A percentile compares a stretch with the other conserved stretches of the same genome.
Conservation (phyloP, 768 basidiomycete species). For the Lentinus brumalis region DNA sequence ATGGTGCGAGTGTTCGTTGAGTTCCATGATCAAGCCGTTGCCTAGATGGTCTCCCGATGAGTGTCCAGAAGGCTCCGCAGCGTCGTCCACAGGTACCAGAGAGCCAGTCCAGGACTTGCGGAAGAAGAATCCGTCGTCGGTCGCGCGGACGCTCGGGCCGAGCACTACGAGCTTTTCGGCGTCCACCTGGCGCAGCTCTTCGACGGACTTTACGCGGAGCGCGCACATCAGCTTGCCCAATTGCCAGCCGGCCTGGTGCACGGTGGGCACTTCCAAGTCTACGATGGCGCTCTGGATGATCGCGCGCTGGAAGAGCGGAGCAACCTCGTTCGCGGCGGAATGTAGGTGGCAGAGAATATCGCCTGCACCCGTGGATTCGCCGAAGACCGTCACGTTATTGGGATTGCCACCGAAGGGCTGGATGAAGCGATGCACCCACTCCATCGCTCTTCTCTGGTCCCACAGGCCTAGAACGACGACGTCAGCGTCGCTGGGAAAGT, state of each 20-base stretch:
- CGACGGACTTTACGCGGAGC: constrained; percentile 54
- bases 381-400: constrained; percentile 36
- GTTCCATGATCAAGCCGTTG: constrained; percentile 27
- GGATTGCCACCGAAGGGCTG: constrained; percentile 54
- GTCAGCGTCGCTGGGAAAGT: not conserved
- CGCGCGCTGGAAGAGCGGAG: constrained; percentile 69
- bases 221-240: constrained; percentile 64
- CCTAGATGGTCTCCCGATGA: constrained; percentile 31
- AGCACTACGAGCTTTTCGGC: constrained; percentile 55
- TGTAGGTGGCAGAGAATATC: constrained; percentile 47
- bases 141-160: constrained; percentile 50
- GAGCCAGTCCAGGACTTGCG: constrained; percentile 44
- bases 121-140: constrained; percentile 75
- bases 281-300: constrained; percentile 75
- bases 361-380: constrained; percentile 35
- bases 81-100: constrained; percentile 18
- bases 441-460: constrained; percentile 43
- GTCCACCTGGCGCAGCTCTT: constrained; percentile 62
- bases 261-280: constrained; percentile 62
- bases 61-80: not conserved
- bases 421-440: constrained; percentile 57
- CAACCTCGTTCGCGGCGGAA: constrained; percentile 58
- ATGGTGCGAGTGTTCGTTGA: constrained; percentile 30
- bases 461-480: constrained; percentile 28
- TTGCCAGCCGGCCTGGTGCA: constrained; percentile 64